These are phyloP conservation scores for Fraxinus cuspidata DNA, from an alignment of 257 asterid genomes.

Conservation along the genomic window DNA sequence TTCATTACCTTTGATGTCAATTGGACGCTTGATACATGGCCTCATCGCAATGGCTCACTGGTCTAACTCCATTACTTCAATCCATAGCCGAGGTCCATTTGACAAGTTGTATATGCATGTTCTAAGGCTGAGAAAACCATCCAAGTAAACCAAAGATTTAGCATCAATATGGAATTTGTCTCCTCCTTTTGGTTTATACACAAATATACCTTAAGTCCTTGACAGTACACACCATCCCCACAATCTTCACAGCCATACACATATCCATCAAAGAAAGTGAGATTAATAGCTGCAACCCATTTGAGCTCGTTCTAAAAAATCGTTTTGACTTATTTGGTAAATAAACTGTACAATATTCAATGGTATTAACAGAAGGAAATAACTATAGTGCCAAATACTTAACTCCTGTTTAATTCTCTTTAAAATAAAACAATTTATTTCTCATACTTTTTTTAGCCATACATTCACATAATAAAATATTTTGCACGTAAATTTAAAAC, in stretches of 20 bases:
- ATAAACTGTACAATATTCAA: too few species aligned
- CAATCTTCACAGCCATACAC: neutral
- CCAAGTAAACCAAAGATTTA: neutral
- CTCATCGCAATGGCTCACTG: too few species aligned
- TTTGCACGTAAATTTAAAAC: too few species aligned
- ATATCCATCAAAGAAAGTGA: slow-evolving; percentile 1
- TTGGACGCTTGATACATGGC: too few species aligned
- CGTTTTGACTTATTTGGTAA: neutral
- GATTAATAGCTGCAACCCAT: slow-evolving; percentile 1
- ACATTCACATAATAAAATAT: too few species aligned
- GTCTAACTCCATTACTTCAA: too few species aligned
- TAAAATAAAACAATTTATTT: too few species aligned
- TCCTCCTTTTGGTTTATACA: slow-evolving; percentile 34
- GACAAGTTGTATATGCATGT: slow-evolving; percentile 45
- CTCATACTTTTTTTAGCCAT: too few species aligned
- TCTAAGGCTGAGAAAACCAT: slow-evolving; percentile 55
- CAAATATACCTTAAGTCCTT: slow-evolving; percentile 21
- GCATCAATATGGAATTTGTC: neutral
- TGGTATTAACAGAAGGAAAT: too few species aligned
- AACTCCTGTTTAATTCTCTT: too few species aligned
- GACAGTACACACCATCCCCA: slow-evolving; percentile 7
- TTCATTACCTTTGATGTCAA: too few species aligned
- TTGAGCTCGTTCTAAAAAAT: neutral
- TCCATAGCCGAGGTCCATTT: neutral
- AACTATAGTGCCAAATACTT: neutral